These are phyloP conservation scores for Ceratocystis destructans DNA, from an alignment of 2,329 filamentous ascomycete species.

Conservation along the genomic window DNA sequence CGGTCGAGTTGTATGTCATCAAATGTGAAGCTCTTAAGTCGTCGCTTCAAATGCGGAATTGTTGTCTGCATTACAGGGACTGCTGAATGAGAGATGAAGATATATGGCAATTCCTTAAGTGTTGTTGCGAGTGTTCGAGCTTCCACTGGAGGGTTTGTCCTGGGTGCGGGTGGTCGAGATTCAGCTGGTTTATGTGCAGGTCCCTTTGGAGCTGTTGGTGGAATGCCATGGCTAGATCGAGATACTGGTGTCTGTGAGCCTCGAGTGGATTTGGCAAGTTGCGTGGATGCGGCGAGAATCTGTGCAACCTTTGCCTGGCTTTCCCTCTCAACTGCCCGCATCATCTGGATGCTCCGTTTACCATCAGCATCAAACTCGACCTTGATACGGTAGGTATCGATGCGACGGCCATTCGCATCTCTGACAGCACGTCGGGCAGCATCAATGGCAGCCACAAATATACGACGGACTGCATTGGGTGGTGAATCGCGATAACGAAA, in stretches of 20 bases:
- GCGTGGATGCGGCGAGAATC: constrained; percentile 18
- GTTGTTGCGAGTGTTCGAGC: constrained; percentile 55
- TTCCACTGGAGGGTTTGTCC: constrained; percentile 40
- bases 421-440: constrained; percentile 71
- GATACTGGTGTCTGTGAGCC: constrained; percentile 21
- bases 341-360: constrained; percentile 61
- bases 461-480: constrained; percentile 36
- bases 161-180: constrained; percentile 47
- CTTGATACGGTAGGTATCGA: constrained; percentile 62
- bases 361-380: constrained; percentile 87
- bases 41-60: constrained; percentile 77
- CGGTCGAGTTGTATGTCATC: constrained; percentile 71
- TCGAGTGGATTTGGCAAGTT: constrained; percentile 20
- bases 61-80: constrained; percentile 80
- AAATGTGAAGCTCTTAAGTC: constrained; percentile 69
- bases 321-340: constrained; percentile 59
- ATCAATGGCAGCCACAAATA: constrained; percentile 54
- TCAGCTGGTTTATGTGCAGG: constrained; percentile 50
- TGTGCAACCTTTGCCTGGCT: constrained; percentile 41
- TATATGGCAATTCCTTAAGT: constrained; percentile 69
- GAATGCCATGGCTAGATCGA: constrained; percentile 41
- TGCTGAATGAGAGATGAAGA: constrained; percentile 75
- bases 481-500: constrained; percentile 69
- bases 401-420: constrained; percentile 62
- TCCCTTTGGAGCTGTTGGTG: constrained; percentile 75